Evolutionary conservation across 495 filamentous ascomycete species (phyloP).

Genomic region (Daldinia grandis): DNA sequence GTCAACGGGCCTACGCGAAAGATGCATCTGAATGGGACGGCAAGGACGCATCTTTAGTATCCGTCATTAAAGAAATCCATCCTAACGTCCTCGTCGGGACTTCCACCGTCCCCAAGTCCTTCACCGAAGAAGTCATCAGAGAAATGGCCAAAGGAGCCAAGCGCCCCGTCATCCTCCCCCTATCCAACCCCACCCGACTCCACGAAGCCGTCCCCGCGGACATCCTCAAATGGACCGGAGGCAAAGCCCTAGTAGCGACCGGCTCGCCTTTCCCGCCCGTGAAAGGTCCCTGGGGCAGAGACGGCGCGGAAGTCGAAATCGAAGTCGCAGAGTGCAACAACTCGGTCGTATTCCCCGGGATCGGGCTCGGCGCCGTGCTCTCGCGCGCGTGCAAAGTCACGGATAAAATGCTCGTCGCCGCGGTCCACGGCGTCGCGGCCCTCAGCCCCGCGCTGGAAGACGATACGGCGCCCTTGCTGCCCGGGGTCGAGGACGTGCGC

Average conservation of each 20-base stretch:
- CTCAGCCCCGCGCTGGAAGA: constrained; percentile 67
- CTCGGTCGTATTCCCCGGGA: constrained; percentile 84
- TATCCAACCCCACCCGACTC: constrained; percentile 85
- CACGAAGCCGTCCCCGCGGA: constrained; percentile 87
- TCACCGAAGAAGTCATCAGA: constrained; percentile 75
- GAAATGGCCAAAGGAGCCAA: constrained; percentile 84
- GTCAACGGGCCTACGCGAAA: constrained; percentile 73
- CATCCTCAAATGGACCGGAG: constrained; percentile 79
- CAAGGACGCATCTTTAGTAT: constrained; percentile 65
- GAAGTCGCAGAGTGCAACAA: constrained; percentile 92
- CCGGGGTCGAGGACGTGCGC: constrained; percentile 78
- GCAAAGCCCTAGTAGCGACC: constrained; percentile 82
- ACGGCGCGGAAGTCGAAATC: constrained; percentile 64
- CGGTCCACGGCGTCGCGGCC: constrained; percentile 74
- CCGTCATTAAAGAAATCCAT: constrained; percentile 74
- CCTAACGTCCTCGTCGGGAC: constrained; percentile 87
- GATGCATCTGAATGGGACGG: constrained; percentile 70
- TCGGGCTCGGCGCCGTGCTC: constrained; percentile 82
- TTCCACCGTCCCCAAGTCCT: constrained; percentile 80
- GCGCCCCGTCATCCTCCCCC: constrained; percentile 81
- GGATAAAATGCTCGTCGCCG: constrained; percentile 83
- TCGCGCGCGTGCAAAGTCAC: constrained; percentile 68
- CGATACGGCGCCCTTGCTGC: constrained; percentile 66
- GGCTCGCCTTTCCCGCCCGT: constrained; percentile 86
- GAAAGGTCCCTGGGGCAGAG: constrained; percentile 60